Conservation (phyloP, 768 basidiomycete genomes). For the Boletus subparvulus region DNA sequence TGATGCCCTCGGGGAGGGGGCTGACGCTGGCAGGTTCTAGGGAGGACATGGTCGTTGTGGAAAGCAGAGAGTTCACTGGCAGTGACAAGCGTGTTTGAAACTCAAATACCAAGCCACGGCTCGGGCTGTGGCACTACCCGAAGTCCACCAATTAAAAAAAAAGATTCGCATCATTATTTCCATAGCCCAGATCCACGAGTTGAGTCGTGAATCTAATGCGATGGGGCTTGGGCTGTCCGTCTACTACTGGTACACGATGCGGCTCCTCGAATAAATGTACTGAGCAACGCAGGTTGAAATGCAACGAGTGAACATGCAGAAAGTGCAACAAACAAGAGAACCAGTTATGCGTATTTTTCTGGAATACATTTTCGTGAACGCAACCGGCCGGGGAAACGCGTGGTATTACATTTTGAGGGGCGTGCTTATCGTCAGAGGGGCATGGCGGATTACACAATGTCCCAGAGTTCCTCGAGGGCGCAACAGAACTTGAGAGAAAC, state of each 20-base stretch:
- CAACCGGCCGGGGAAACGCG: neutral
- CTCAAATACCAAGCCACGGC: conserved; percentile 7
- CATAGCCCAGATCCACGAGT: conserved; percentile 34
- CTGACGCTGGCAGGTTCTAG: conserved; percentile 49
- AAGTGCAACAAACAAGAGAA: conserved; percentile 1
- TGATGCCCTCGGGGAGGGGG: conserved; percentile 55
- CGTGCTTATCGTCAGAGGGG: neutral
- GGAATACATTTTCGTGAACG: conserved; percentile 10
- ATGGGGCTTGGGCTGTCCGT: conserved; percentile 27
- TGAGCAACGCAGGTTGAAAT: conserved; percentile 36
- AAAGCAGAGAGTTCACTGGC: neutral
- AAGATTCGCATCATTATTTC: conserved; percentile 34
- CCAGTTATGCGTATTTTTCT: conserved; percentile 2
- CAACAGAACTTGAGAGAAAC: conserved; percentile 71
- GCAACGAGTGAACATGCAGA: conserved; percentile 15
- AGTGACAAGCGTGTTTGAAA: conserved; percentile 5
- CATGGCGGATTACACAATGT: conserved; percentile 59
- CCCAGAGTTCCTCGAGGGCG: conserved; percentile 93
- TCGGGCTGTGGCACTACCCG: neutral
- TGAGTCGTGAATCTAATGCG: conserved; percentile 36
- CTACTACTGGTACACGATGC: conserved; percentile 32
- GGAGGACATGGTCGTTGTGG: conserved; percentile 28
- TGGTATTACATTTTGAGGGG: conserved; percentile 16
- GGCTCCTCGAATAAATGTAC: conserved; percentile 20
- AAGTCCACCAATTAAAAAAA: neutral